Base-by-base conservation (phyloP, 805 yeast genomes). In the Candida sonorensis region DNA sequence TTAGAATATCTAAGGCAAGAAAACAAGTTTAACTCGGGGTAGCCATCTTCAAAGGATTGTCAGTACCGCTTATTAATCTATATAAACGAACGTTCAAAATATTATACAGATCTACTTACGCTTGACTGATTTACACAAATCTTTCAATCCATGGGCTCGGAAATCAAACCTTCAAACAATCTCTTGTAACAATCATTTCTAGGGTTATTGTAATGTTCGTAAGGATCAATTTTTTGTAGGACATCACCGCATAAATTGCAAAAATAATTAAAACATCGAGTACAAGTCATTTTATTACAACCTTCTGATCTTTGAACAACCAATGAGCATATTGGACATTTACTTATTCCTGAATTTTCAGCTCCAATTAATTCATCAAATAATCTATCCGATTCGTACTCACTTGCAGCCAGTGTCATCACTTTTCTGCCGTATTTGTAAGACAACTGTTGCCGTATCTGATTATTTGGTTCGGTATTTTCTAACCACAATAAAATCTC, bases 281-380 rank as follows among this genome's bases (percentile, higher is more conserved):
- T 41, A 44, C 85, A 77, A 23, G 59, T 62, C 78, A 77, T 75
- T 44, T 72, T 75, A 45, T 76, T 77, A 49, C 83, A 77, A 5
- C 83, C 85, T 41, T 75, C 81, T 16, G 66, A 56, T 36, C 73
- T 64, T 37, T 74, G 73, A 5, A 74, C 66, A 6, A 66, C 66
- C 2, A 66, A 45, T 11, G 52, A 49, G 45, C 83, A 77, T 4
- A 52, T 50, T 0, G 84, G 83, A 40, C 83, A 77, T 32, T 61
- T 50, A 14, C 60, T 62, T 33, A 70, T 52, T 19, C 64, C 66
- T 2, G 64, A 58, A 2, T 59, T 59, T n/a, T 61, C 64, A 8
- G 63, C 61, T 10, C 41, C 44, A 9, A 76, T 48, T 31, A 73
- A 54, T 22, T 63, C 58, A 25, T 66, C 61, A 42, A 77, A 65